Evolutionary conservation across 805 yeast species (phyloP).

Genomic region (Huiozyma naganishii): DNA sequence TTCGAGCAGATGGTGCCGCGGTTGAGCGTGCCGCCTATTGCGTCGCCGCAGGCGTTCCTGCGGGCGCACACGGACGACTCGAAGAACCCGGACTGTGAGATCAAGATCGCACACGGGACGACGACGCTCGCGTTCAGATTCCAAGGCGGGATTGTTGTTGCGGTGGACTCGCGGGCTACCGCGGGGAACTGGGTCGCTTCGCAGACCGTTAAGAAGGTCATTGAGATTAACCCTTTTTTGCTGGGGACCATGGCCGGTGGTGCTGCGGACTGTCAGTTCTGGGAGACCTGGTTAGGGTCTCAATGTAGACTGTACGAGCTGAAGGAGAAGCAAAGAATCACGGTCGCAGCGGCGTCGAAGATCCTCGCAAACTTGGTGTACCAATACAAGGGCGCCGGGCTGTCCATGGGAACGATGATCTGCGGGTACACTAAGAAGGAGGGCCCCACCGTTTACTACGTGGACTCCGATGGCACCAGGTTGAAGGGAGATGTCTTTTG

Average conservation of each 20-base stretch:
- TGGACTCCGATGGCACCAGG: conserved; percentile 95
- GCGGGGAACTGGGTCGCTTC: conserved; percentile 98
- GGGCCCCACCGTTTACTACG: conserved; percentile 92
- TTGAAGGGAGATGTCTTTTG: conserved; percentile 89
- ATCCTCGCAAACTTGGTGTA: conserved; percentile 84
- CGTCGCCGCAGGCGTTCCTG: conserved; percentile 82
- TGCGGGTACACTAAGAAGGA: conserved; percentile 94
- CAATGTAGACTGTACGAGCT: conserved; percentile 93
- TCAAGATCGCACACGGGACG: conserved; percentile 98
- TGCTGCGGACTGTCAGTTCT: conserved; percentile 98
- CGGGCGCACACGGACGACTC: conserved; percentile 98
- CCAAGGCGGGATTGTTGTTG: conserved; percentile 90
- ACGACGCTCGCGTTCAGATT: conserved; percentile 94
- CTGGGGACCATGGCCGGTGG: conserved; percentile 99
- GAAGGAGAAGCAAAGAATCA: conserved; percentile 86
- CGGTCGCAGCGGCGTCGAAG: conserved; percentile 95
- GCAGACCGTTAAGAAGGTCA: conserved; percentile 94
- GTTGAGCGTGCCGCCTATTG: conserved; percentile 68
- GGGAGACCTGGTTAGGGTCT: conserved; percentile 98
- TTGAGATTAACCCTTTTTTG: conserved; percentile 88
- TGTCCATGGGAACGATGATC: conserved; percentile 98
- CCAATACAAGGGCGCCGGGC: conserved; percentile 94
- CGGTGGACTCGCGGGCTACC: conserved; percentile 96
- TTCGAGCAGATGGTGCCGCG: conserved; percentile 39
- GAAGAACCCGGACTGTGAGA: conserved; percentile 82